Evolutionary conservation across 225 moss, liverwort and hornwort genomes (phyloP), one percentile per base, ranked within the genome.

Genomic region (Bryum argenteum): DNA sequence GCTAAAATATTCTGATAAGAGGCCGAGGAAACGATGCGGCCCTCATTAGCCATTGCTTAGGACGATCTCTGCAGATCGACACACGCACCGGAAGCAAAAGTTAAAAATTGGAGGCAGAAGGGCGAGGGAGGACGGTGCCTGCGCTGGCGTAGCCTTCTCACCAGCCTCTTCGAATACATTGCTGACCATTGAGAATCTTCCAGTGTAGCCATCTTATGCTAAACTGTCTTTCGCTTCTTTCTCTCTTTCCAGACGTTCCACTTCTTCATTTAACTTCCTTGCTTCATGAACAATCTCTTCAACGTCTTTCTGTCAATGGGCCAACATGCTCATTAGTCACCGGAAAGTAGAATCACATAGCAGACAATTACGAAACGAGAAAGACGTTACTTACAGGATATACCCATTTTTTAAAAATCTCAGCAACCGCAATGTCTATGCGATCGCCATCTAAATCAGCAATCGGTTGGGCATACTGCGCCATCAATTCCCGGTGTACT

Each of bases 11-110:
- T 73, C 54, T 90, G 88, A 63, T 85, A 67, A 61, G 94, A 84
- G 23, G 83, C 67, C 81, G 87, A 81, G 20, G 87, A 79, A 57
- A 86, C 83, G 13, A 88, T 89, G 39, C 94, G 88, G 61, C 94
- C 94, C 84, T 95, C 94, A 70, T 92, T 95, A 57, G 94, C 92
- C 94, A 92, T 95, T 7, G 94, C 91, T n/a, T n/a, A n/a, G n/a
- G n/a, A n/a, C n/a, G n/a, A n/a, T n/a, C n/a, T n/a, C n/a, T n/a
- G n/a, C n/a, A n/a, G n/a, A n/a, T n/a, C n/a, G n/a, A n/a, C n/a
- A n/a, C n/a, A n/a, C n/a, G n/a, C n/a, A n/a, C n/a, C n/a, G n/a
- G n/a, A n/a, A n/a, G n/a, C n/a, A n/a, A n/a, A n/a, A n/a, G n/a
- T n/a, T n/a, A n/a, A n/a, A n/a, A n/a, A n/a, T n/a, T n/a, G n/a